Evolutionary conservation across 352 stramenopile genomes (phyloP).

Genomic region (Elongisporangium anandrum): DNA sequence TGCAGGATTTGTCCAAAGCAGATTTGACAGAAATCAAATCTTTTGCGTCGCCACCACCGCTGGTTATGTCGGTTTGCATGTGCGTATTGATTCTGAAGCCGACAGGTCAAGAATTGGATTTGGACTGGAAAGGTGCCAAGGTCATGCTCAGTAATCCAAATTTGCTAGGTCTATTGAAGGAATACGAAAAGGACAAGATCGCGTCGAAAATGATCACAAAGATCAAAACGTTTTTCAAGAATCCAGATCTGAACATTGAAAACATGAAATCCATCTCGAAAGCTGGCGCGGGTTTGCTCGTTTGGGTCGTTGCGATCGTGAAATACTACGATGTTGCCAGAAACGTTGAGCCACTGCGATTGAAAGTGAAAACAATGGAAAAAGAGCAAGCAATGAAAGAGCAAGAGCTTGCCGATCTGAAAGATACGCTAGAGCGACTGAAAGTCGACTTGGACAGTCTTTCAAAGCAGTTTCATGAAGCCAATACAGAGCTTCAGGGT

Average conservation of each 20-base stretch:
- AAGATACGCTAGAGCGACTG: slow-evolving; percentile 80
- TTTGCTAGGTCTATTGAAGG: slow-evolving; percentile 89
- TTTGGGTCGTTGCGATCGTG: slow-evolving; percentile 93
- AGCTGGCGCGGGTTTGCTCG: slow-evolving; percentile 86
- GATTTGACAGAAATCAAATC: slow-evolving; percentile 96
- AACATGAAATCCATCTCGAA: slow-evolving; percentile 94
- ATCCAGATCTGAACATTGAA: slow-evolving; percentile 91
- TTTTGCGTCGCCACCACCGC: slow-evolving; percentile 90
- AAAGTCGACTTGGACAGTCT: slow-evolving; percentile 88
- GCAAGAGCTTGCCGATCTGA: slow-evolving; percentile 79
- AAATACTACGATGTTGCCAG: slow-evolving; percentile 96
- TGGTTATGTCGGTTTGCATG: slow-evolving; percentile 94
- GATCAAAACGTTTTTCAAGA: slow-evolving; percentile 94
- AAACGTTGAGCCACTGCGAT: slow-evolving; percentile 90
- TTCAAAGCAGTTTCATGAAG: slow-evolving; percentile 88
- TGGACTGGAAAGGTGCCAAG: slow-evolving; percentile 93
- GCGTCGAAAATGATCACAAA: slow-evolving; percentile 94
- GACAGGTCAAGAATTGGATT: slow-evolving; percentile 88
- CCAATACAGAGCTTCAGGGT: slow-evolving; percentile 89
- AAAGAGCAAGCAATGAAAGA: slow-evolving; percentile 92
- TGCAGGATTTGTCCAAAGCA: slow-evolving; percentile 94
- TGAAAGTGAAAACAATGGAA: slow-evolving; percentile 92
- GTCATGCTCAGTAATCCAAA: slow-evolving; percentile 93
- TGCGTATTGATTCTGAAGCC: slow-evolving; percentile 90
- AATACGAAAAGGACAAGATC: slow-evolving; percentile 96